A percentile compares a stretch with the other conserved stretches of the same genome.
phyloP scores from a whole-genome alignment of 228 moss, liverwort and hornwort species.

The Sphagnum fallax region DNA sequence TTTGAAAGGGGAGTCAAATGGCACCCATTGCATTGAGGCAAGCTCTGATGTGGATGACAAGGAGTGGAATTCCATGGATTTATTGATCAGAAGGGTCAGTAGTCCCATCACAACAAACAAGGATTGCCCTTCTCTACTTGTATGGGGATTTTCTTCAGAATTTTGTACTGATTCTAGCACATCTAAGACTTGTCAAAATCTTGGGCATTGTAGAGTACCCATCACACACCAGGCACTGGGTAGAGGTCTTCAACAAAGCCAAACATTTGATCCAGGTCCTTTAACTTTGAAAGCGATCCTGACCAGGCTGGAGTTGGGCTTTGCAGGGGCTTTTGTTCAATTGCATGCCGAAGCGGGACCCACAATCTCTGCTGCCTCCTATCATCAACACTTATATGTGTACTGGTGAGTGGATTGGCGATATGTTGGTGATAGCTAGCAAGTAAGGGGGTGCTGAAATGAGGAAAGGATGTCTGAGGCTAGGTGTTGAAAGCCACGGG shows the following conservation, averaged over 20 bases:
- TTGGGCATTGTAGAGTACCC: too few species aligned
- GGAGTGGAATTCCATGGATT: slow-evolving; percentile 35
- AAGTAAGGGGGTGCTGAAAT: too few species aligned
- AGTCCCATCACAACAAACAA: too few species aligned
- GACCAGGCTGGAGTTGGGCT: slow-evolving; percentile 1
- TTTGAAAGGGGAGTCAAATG: slow-evolving; percentile 12
- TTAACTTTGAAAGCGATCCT: neutral
- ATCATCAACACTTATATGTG: slow-evolving; percentile 60
- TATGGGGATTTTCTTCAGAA: slow-evolving; percentile 7
- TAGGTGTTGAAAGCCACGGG: too few species aligned
- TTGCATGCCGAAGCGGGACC: slow-evolving; percentile 98
- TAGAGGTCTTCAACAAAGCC: neutral
- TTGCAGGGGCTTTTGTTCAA: slow-evolving; percentile 90
- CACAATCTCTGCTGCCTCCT: slow-evolving; percentile 76
- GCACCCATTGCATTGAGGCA: slow-evolving; percentile 18
- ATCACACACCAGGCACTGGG: neutral
- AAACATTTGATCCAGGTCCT: neutral
- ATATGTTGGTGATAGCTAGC: neutral
- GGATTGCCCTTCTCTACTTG: neutral
- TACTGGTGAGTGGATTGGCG: slow-evolving; percentile 44
- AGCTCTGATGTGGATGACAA: slow-evolving; percentile 18
- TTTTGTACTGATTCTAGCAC: too few species aligned
- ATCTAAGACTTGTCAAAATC: too few species aligned
- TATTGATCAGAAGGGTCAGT: slow-evolving; percentile 57
- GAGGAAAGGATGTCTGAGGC: too few species aligned